Base-by-base conservation (phyloP, 139 green algal genomes). In the Ettlia oleoabundans region DNA sequence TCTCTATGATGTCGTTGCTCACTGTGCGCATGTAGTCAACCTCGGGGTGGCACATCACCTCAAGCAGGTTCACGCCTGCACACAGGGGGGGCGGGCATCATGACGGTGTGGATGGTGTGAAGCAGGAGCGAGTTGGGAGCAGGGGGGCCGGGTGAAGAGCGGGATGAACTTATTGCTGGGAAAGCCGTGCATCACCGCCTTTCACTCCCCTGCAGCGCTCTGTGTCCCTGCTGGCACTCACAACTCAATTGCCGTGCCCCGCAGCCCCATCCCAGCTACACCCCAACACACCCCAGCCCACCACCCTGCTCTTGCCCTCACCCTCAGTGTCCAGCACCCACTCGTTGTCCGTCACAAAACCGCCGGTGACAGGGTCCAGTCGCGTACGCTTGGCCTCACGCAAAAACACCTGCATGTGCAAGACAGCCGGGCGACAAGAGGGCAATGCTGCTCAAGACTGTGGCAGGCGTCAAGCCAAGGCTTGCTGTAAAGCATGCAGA, bases 281-380 rank as follows among this genome's bases (percentile, higher is more conserved):
- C 13, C 47, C 47, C 47, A 10, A 10, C 10, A 15, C 47, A 10
- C 47, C 47, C 47, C 47, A 58, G 47, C 47, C 47, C 47, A 10
- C 47, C 47, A 58, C 13, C 47, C 47, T 24, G 47, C 47, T 58
- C 47, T 24, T 15, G 10, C 47, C 10, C 47, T 58, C 47, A 58
- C 76, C 84, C 82, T 99, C 97, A 30, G 97, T 99, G 85, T 99
- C 97, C 81, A 99, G 90, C 76, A 99, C 89, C 95, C 96, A 99
- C 90, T 99, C 96, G 37, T 92, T 90, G 32, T 95, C 86, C 37
- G 76, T 89, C 24, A 79, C 52, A 80, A 93, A 98, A 35, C 82
- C 88, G 35, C 86, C 78, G 19, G 52, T 72, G 32, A 64, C 68
- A 6, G 64, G 22, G 72, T 88, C 87, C n/a, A 88, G 82, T 22